phyloP scores from a whole-genome alignment of 768 basidiomycete genomes.

The Termitomyces sp. region DNA sequence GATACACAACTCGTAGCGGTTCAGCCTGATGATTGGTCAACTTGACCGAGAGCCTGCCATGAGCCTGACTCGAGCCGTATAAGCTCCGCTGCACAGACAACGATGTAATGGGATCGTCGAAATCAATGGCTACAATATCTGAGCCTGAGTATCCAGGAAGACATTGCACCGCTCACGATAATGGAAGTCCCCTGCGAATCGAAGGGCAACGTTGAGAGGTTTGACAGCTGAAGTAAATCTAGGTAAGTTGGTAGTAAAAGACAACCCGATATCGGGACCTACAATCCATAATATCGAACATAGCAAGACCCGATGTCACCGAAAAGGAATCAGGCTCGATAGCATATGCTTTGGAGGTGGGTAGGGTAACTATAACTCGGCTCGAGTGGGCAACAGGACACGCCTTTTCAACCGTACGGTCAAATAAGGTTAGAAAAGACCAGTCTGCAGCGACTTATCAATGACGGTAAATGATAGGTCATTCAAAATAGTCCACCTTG shows the following conservation, averaged over 20 bases:
- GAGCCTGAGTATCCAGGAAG: not conserved
- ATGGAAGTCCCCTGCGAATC: constrained; percentile 53
- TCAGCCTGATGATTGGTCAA: constrained; percentile 53
- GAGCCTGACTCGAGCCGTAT: constrained; percentile 68
- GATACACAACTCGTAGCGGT: constrained; percentile 52
- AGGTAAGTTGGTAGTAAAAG: constrained; percentile 7
- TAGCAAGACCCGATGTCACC: constrained; percentile 26
- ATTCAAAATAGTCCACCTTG: constrained; percentile 38
- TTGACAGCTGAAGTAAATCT: constrained; percentile 24
- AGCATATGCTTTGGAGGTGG: constrained; percentile 32
- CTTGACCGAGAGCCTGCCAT: constrained; percentile 63
- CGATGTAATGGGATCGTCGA: constrained; percentile 37
- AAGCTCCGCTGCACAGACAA: constrained; percentile 66
- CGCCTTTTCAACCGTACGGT: constrained; percentile 48
- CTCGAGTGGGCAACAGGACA: constrained; percentile 72
- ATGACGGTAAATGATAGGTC: not conserved
- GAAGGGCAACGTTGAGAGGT: constrained; percentile 52
- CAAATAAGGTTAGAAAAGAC: constrained; percentile 66
- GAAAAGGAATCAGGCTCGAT: constrained; percentile 48
- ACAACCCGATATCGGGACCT: constrained; percentile 12
- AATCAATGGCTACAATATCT: constrained; percentile 26
- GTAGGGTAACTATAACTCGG: constrained; percentile 42
- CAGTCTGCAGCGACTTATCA: constrained; percentile 46
- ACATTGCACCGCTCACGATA: constrained; percentile 43
- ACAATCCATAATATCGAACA: constrained; percentile 49